Evolutionary conservation across 2,329 filamentous ascomycete species (phyloP).

Genomic region (Neopestalotiopsis sp.): DNA sequence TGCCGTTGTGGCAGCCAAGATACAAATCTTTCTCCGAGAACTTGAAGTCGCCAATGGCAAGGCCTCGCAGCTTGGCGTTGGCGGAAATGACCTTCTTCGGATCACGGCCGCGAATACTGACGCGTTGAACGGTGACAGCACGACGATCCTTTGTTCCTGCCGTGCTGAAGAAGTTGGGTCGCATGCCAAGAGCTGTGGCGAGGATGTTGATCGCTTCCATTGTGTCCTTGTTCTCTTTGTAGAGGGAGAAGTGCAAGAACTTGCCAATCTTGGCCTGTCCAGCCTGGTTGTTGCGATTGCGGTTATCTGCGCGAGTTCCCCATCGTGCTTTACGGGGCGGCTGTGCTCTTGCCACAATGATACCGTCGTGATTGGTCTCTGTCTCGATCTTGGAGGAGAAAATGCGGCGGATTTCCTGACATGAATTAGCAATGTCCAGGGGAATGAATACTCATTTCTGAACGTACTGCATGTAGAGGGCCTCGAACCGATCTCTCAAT

Average conservation of each 20-base stretch:
- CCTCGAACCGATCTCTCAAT: slow-evolving; percentile 36
- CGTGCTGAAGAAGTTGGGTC: slow-evolving; percentile 73
- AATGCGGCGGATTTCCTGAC: slow-evolving; percentile 72
- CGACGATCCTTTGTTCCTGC: slow-evolving; percentile 92
- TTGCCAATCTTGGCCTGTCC: slow-evolving; percentile 59
- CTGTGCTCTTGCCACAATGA: slow-evolving; percentile 64
- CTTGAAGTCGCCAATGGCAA: slow-evolving; percentile 79
- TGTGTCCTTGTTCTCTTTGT: slow-evolving; percentile 97
- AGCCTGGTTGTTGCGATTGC: slow-evolving; percentile 28
- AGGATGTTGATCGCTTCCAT: slow-evolving; percentile 88
- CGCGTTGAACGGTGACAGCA: slow-evolving; percentile 83
- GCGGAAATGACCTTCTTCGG: slow-evolving; percentile 68
- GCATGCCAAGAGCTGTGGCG: slow-evolving; percentile 74
- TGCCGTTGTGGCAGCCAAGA: slow-evolving; percentile 84
- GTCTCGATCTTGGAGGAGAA: slow-evolving; percentile 83
- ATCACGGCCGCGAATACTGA: slow-evolving; percentile 64
- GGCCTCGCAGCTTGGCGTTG: slow-evolving; percentile 65
- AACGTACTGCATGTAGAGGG: slow-evolving; percentile 51
- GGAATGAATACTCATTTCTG: background rate
- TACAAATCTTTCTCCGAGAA: slow-evolving; percentile 75
- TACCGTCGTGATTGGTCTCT: slow-evolving; percentile 61
- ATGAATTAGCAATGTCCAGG: slow-evolving; percentile 23
- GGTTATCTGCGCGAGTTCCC: slow-evolving; percentile 27
- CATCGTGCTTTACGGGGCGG: slow-evolving; percentile 33
- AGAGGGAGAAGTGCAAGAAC: slow-evolving; percentile 88